Conservation (phyloP, 345 rosid genomes). For the Lagerstroemia speciosa region DNA sequence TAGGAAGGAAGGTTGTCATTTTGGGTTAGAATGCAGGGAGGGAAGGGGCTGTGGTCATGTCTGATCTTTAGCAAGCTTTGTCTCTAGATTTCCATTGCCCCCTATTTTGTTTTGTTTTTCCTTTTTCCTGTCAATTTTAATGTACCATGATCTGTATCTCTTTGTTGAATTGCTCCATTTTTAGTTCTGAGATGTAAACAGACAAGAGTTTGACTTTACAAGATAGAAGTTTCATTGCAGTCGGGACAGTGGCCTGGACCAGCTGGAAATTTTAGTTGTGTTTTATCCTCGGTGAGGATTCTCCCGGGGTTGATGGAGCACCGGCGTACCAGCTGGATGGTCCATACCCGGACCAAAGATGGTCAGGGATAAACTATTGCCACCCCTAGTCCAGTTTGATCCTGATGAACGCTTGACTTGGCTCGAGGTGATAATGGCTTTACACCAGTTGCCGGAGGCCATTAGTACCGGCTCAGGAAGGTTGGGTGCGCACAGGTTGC, state of each 20-base stretch:
- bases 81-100: slow-evolving; percentile 4
- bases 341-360: too few relatives aligned
- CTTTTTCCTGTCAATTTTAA: not conserved
- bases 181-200: slow-evolving; percentile 40
- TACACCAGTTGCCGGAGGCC: too few relatives aligned
- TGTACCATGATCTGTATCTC: slow-evolving; percentile 34
- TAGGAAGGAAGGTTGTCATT: slow-evolving; percentile 15
- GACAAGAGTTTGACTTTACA: slow-evolving; percentile 43
- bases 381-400: too few relatives aligned
- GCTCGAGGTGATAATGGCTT: too few relatives aligned
- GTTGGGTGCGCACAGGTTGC: too few relatives aligned
- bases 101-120: not conserved
- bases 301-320: too few relatives aligned
- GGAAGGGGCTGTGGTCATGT: slow-evolving; percentile 11
- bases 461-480: too few relatives aligned
- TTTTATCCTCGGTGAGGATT: too few relatives aligned
- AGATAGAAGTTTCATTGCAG: slow-evolving; percentile 25
- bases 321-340: too few relatives aligned
- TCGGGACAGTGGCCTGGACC: not conserved
- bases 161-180: slow-evolving; percentile 20
- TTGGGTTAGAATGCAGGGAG: slow-evolving; percentile 30
- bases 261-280: too few relatives aligned
- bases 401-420: too few relatives aligned
- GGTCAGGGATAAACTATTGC: too few relatives aligned
- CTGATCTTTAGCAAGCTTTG: slow-evolving; percentile 17